phyloP scores from a whole-genome alignment of 2,329 filamentous ascomycete species.

The Geosmithia putterillii region DNA sequence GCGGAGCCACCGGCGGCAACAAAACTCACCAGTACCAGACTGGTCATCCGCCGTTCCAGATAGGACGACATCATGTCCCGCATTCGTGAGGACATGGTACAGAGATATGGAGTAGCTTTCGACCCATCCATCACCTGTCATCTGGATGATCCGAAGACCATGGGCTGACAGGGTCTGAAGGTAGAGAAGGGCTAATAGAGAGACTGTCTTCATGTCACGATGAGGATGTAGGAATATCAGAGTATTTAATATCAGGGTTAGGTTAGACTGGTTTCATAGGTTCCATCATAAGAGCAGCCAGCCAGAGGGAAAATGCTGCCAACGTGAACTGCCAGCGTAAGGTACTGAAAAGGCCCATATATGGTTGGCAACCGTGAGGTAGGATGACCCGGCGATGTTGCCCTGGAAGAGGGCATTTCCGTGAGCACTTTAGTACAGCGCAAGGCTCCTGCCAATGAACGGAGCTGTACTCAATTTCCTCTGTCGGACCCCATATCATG shows the following conservation, averaged over 20 bases:
- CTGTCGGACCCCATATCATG: too few species aligned
- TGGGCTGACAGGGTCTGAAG: conserved; percentile 13
- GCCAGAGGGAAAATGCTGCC: too few species aligned
- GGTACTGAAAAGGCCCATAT: too few species aligned
- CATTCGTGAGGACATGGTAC: conserved; percentile 38
- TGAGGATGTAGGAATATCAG: neutral
- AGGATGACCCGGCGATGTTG: too few species aligned
- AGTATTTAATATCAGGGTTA: neutral
- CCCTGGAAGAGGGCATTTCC: too few species aligned
- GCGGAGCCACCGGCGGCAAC: neutral
- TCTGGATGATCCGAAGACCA: conserved; percentile 43
- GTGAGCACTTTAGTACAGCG: too few species aligned
- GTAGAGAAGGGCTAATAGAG: conserved; percentile 8
- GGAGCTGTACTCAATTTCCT: too few species aligned
- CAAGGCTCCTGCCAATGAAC: too few species aligned
- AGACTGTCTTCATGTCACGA: conserved; percentile 11
- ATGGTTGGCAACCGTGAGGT: too few species aligned
- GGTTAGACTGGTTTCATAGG: neutral
- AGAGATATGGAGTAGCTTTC: conserved; percentile 53
- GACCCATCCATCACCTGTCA: conserved; percentile 65
- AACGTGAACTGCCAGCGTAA: too few species aligned
- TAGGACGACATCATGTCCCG: conserved; percentile 49
- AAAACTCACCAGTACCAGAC: conserved; percentile 41
- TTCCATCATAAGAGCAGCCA: too few species aligned
- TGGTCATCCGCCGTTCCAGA: conserved; percentile 55